phyloP scores from a whole-genome alignment of 1,284 basidiomycete species.

The Cyathus pygmaeus region DNA sequence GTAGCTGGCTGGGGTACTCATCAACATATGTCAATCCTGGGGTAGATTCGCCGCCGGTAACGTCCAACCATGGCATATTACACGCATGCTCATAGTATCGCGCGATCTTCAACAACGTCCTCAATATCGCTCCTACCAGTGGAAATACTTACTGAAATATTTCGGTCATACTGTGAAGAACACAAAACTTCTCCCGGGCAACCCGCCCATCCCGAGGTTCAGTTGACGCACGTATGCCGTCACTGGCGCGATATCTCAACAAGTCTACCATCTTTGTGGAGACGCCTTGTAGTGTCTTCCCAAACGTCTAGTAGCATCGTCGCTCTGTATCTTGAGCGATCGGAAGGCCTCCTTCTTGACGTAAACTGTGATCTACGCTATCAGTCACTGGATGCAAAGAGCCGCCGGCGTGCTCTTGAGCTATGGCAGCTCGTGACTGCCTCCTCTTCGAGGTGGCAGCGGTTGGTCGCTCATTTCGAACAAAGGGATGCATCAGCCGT shows the following conservation, averaged over 20 bases:
- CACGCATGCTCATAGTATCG: not conserved
- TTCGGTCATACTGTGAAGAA: not conserved
- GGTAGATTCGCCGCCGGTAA: too few species aligned
- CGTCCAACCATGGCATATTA: too few species aligned
- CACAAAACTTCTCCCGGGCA: not conserved
- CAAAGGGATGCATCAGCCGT: not conserved
- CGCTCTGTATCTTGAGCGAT: slow-evolving; percentile 1
- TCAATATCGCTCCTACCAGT: not conserved
- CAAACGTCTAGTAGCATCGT: not conserved
- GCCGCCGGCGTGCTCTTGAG: not conserved
- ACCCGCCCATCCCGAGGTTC: not conserved
- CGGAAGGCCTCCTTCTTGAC: slow-evolving; percentile 1
- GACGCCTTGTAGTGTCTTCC: not conserved
- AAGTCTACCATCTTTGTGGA: not conserved
- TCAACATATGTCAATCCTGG: too few species aligned
- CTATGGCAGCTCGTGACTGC: not conserved
- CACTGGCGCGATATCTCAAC: not conserved
- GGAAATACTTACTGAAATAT: slow-evolving; percentile 1
- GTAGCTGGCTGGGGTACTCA: too few species aligned
- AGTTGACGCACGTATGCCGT: not conserved
- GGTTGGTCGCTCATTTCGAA: not conserved
- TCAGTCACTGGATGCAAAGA: not conserved
- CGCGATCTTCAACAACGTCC: not conserved
- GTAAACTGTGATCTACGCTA: slow-evolving; percentile 1
- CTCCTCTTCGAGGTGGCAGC: not conserved